phyloP scores from a whole-genome alignment of 2,329 filamentous ascomycete species.

The Chaetomium strumarium region DNA sequence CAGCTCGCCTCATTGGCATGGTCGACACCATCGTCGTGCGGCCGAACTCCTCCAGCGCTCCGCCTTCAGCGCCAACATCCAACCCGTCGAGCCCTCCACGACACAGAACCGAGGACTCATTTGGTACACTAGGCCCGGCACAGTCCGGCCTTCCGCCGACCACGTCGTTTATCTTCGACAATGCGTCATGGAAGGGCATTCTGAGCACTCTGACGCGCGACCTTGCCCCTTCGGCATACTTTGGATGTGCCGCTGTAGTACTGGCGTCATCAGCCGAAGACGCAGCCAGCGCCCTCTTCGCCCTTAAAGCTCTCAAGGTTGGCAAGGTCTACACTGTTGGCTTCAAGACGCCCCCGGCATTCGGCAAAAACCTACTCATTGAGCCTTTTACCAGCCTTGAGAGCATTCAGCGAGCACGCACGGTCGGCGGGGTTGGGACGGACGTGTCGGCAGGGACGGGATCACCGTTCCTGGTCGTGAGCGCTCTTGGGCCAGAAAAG shows the following conservation, averaged over 20 bases:
- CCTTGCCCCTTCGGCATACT: constrained; percentile 76
- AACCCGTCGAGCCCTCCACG: constrained; percentile 44
- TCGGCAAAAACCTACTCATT: constrained; percentile 63
- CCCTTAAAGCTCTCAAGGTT: constrained; percentile 67
- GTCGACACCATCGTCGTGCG: constrained; percentile 74
- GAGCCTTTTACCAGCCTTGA: constrained; percentile 77
- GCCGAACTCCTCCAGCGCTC: constrained; percentile 38
- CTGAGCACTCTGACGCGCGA: constrained; percentile 74
- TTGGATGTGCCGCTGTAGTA: constrained; percentile 67
- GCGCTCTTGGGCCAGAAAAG: constrained; percentile 71
- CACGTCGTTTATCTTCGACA: constrained; percentile 65
- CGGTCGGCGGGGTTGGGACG: constrained; percentile 31
- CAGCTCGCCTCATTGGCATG: constrained; percentile 71
- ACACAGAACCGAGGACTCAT: constrained; percentile 28
- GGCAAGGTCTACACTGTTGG: constrained; percentile 80
- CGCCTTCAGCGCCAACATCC: constrained; percentile 41
- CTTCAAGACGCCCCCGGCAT: constrained; percentile 58
- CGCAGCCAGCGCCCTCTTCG: constrained; percentile 73
- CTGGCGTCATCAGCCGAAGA: constrained; percentile 68
- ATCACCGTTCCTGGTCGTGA: constrained; percentile 75
- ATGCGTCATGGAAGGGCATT: constrained; percentile 81
- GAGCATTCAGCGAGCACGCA: constrained; percentile 48
- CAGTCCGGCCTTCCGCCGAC: constrained; percentile 40
- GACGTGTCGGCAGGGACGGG: constrained; percentile 34
- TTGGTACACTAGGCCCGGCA: constrained; percentile 14